A percentile compares a stretch with the other conserved stretches of the same genome.
These are phyloP conservation scores for Suillus bovinus DNA, from an alignment of 768 basidiomycete species.

Conservation along the genomic window DNA sequence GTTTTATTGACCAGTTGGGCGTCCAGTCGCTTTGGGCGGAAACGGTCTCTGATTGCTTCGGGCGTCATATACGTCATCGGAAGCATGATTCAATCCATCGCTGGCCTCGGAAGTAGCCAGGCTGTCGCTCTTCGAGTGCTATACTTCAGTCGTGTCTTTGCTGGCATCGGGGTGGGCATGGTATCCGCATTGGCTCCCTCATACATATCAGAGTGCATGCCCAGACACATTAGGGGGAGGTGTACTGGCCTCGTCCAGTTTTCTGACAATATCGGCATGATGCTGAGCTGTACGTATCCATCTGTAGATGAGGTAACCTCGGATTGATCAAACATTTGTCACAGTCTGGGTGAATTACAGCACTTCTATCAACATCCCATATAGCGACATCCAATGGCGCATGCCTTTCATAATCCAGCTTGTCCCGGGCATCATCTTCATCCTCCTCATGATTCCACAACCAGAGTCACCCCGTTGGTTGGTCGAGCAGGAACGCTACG, in stretches of 20 bases:
- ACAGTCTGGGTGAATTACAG: conserved; percentile 47
- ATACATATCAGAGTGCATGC: conserved; percentile 47
- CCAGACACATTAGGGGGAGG: conserved; percentile 42
- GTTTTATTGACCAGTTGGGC: conserved; percentile 38
- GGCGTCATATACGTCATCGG: conserved; percentile 44
- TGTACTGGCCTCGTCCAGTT: conserved; percentile 43
- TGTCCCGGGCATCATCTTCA: conserved; percentile 47
- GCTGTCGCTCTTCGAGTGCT: conserved; percentile 34
- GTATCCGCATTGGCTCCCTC: conserved; percentile 44
- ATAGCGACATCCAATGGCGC: conserved; percentile 44
- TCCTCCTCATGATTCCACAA: conserved; percentile 41
- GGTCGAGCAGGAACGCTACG: conserved; percentile 44
- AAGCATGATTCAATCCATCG: conserved; percentile 41
- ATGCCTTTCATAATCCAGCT: conserved; percentile 48
- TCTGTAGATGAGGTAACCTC: not conserved
- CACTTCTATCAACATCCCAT: conserved; percentile 34
- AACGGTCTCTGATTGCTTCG: conserved; percentile 41
- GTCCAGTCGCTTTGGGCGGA: conserved; percentile 42
- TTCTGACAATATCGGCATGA: conserved; percentile 27
- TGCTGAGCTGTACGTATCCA: conserved; percentile 24
- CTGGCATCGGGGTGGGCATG: conserved; percentile 58
- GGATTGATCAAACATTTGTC: not conserved
- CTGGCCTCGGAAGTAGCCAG: conserved; percentile 37
- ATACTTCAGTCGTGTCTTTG: conserved; percentile 49
- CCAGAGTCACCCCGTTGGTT: conserved; percentile 53